These are phyloP conservation scores for Debaryomyces udenii DNA, from an alignment of 1,139 yeast genomes.

Conservation along the genomic window DNA sequence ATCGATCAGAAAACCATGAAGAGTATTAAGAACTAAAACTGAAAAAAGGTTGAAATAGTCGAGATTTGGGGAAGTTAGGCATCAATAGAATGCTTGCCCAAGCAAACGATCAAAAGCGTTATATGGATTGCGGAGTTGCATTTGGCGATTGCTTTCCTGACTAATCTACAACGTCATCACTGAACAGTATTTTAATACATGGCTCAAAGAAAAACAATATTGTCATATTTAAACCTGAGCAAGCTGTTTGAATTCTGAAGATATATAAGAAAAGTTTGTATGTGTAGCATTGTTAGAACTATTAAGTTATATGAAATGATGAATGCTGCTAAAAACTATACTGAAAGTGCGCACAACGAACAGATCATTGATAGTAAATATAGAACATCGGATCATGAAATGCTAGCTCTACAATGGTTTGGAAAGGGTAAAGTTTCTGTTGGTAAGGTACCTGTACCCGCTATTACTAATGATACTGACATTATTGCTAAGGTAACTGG, in stretches of 20 bases:
- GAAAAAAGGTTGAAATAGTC: no score
- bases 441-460: conserved; percentile 31
- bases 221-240: background rate
- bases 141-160: background rate
- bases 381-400: background rate
- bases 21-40: no score
- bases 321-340: background rate
- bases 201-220: background rate
- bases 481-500: conserved; percentile 61
- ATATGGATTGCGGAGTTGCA: no score
- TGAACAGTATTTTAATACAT: no score
- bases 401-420: background rate
- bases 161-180: no score
- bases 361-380: background rate
- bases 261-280: no score
- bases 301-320: background rate
- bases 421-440: background rate
- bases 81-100: no score
- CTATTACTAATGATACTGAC: conserved; percentile 50
- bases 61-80: no score
- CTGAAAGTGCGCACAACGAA: background rate
- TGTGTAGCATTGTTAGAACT: background rate
- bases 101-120: no score
- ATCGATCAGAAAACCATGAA: no score
- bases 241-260: background rate